phyloP scores from a whole-genome alignment of 257 asterid genomes.

The Dorcoceras hygrometricum region DNA sequence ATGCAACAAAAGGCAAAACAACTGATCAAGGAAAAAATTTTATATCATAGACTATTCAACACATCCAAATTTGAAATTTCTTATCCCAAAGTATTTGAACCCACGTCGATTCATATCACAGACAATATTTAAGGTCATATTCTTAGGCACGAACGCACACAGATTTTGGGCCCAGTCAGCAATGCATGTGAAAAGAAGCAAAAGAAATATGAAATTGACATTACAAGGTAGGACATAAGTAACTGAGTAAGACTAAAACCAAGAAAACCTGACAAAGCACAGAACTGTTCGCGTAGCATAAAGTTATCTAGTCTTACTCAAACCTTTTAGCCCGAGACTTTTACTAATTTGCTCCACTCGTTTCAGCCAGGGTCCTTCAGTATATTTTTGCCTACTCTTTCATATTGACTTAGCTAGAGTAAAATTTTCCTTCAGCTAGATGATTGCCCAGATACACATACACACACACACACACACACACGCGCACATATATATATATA shows the following conservation, averaged over 20 bases:
- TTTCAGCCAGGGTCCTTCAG: not conserved
- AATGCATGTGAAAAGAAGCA: constrained; percentile 6
- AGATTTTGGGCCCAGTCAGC: not conserved
- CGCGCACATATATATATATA: not conserved
- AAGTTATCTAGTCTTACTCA: constrained; percentile 1
- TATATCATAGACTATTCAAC: not conserved
- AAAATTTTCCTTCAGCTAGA: constrained; percentile 1
- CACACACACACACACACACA: too few relatives aligned
- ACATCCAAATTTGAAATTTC: not conserved
- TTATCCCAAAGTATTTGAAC: not conserved
- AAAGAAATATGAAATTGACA: constrained; percentile 4
- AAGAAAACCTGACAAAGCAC: constrained; percentile 8
- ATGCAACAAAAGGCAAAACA: constrained; percentile 9
- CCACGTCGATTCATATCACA: constrained; percentile 7
- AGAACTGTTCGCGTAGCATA: not conserved
- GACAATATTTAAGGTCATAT: too few relatives aligned
- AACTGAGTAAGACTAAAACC: constrained; percentile 3
- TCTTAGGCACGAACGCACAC: not conserved
- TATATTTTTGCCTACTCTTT: not conserved
- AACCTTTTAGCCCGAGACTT: too few relatives aligned
- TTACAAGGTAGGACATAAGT: constrained; percentile 11
- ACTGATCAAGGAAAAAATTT: not conserved
- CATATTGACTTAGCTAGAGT: not conserved
- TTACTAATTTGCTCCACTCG: not conserved
- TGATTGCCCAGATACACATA: not conserved